These are phyloP conservation scores for Epichloe gansuensis DNA, from an alignment of 2,329 filamentous ascomycete species.

Conservation along the genomic window DNA sequence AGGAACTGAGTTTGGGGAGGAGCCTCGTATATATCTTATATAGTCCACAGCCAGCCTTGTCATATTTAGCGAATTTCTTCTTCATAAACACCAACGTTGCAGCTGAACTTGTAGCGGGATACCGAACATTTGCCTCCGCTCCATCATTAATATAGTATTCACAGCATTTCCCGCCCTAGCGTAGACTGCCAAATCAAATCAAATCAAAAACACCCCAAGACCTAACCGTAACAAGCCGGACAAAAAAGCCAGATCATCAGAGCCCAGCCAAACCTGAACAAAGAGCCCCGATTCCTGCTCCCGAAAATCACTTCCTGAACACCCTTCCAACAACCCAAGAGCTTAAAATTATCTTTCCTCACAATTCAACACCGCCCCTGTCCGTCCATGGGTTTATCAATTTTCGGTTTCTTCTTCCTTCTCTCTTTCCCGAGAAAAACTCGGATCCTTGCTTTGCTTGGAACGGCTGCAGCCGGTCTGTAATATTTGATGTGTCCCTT, in stretches of 20 bases:
- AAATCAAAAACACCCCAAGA: conserved; percentile 5
- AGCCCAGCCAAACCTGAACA: neutral
- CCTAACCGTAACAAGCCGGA: neutral
- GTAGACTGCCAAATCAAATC: neutral
- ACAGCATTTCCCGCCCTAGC: neutral
- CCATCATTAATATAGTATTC: conserved; percentile 6
- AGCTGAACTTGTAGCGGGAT: too few relatives aligned
- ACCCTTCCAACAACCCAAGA: neutral
- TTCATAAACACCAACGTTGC: too few relatives aligned
- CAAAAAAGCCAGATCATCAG: neutral
- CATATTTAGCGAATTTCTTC: too few relatives aligned
- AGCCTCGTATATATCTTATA: neutral
- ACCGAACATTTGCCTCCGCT: neutral
- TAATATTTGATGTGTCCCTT: neutral
- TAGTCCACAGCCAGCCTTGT: too few relatives aligned
- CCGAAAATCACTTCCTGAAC: conserved; percentile 1
- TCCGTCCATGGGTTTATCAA: neutral
- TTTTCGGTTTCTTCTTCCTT: neutral
- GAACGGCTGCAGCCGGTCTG: neutral
- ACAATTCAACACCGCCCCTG: neutral
- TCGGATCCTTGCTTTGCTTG: neutral
- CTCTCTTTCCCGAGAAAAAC: neutral
- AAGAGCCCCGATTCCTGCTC: neutral
- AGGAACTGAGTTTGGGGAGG: too few relatives aligned
- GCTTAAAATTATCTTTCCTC: neutral